These are phyloP conservation scores for Cyclaneusma minus DNA, from an alignment of 2,329 filamentous ascomycete species.

Conservation along the genomic window DNA sequence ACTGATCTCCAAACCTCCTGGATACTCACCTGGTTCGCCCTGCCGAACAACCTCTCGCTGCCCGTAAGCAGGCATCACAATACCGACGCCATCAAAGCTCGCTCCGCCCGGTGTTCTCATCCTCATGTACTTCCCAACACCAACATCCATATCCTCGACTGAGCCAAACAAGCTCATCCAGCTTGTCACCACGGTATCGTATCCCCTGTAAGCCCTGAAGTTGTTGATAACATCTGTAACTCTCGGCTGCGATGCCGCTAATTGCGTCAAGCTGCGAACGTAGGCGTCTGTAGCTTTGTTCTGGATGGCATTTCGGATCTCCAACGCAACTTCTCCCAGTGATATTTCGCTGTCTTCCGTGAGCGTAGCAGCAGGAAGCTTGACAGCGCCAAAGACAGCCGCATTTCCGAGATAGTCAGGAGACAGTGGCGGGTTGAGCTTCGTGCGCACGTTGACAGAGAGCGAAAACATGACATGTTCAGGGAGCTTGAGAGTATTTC, in stretches of 20 bases:
- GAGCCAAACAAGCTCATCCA: constrained; percentile 3
- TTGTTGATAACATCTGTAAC: constrained; percentile 3
- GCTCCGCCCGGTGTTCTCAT: constrained; percentile 2
- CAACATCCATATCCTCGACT: constrained; percentile 4
- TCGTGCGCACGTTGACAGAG: constrained; percentile 3
- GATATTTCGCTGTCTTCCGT: background rate
- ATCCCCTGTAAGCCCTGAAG: constrained; percentile 3
- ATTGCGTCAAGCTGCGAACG: constrained; percentile 2
- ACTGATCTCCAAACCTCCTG: constrained; percentile 1
- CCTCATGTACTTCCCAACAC: constrained; percentile 2
- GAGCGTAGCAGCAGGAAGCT: constrained; percentile 1
- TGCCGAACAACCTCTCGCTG: background rate
- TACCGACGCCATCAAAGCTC: constrained; percentile 2
- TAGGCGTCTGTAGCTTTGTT: constrained; percentile 2
- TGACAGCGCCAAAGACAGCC: constrained; percentile 1
- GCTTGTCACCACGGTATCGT: constrained; percentile 3
- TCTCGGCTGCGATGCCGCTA: constrained; percentile 2
- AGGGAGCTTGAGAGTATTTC: background rate
- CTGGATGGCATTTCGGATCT: constrained; percentile 1
- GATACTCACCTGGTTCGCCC: background rate
- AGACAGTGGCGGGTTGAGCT: constrained; percentile 2
- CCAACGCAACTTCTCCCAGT: constrained; percentile 2
- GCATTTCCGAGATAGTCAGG: constrained; percentile 3
- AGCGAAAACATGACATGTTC: constrained; percentile 1
- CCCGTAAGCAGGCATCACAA: constrained; percentile 5